These are phyloP conservation scores for Cardamine resedifolia DNA, from an alignment of 345 rosid genomes.

Conservation along the genomic window DNA sequence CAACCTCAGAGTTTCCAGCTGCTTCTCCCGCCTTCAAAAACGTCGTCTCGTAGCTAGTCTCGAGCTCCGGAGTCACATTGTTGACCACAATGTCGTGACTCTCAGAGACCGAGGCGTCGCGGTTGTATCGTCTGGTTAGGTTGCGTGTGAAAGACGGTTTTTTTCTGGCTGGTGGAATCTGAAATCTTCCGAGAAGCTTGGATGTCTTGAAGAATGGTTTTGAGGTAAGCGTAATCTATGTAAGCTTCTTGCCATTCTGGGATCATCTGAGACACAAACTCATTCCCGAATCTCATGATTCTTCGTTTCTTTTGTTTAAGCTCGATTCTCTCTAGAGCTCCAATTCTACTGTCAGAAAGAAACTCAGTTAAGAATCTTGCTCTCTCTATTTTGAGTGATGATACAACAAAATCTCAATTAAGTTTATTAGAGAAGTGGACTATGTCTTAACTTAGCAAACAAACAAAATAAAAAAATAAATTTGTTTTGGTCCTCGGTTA, in stretches of 20 bases:
- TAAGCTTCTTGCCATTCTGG: conserved; percentile 85
- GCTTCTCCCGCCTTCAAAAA: conserved; percentile 39
- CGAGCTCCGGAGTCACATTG: conserved; percentile 17
- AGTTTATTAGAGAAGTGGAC: not conserved
- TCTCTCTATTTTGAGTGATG: conserved; percentile 18
- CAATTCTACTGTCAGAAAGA: not conserved
- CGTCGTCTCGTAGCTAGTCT: conserved; percentile 21
- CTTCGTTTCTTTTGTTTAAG: not conserved
- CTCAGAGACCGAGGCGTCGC: not conserved
- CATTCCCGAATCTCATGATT: conserved; percentile 74
- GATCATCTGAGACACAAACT: conserved; percentile 64
- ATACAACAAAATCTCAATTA: too few species aligned
- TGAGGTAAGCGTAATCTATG: conserved; percentile 63
- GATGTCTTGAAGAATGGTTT: conserved; percentile 49
- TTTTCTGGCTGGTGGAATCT: conserved; percentile 22
- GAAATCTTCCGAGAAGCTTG: conserved; percentile 35
- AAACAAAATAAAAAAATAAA: not conserved
- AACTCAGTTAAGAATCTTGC: conserved; percentile 13
- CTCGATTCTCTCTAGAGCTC: not conserved
- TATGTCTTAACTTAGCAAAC: not conserved
- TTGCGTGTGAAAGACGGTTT: conserved; percentile 42
- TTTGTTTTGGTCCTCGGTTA: not conserved
- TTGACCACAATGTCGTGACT: conserved; percentile 33
- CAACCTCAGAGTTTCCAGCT: conserved; percentile 42
- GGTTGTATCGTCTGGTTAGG: conserved; percentile 30